Percentiles rank a stretch among this genome's conserved stretches.
Evolutionary conservation across 2,329 filamentous ascomycete genomes (phyloP).

Genomic region (Cladosporium sp.): DNA sequence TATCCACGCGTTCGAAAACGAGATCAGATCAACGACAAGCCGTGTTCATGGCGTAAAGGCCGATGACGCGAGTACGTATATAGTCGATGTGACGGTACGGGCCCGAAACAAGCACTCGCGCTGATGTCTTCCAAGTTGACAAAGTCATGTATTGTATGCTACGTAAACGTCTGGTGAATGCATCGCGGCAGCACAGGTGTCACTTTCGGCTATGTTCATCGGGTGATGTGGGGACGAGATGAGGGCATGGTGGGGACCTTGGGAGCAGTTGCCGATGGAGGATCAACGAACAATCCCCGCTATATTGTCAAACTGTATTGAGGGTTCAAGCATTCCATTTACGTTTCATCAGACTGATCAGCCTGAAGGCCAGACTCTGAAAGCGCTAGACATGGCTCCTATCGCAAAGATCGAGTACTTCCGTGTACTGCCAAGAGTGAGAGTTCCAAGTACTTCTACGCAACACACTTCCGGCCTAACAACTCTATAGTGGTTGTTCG

Average conservation of each 20-base stretch:
- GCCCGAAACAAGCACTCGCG: not conserved
- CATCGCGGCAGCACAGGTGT: not conserved
- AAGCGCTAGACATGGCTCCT: slow-evolving; percentile 53
- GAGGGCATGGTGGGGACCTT: not conserved
- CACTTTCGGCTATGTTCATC: not conserved
- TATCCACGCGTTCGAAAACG: not conserved
- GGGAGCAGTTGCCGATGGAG: not conserved
- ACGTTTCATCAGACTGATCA: not conserved
- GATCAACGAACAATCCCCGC: not conserved
- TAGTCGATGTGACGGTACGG: not conserved
- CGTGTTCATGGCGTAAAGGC: not conserved
- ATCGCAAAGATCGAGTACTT: slow-evolving; percentile 71
- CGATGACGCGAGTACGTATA: not conserved
- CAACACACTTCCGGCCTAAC: not conserved
- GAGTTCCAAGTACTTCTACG: not conserved
- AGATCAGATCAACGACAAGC: not conserved
- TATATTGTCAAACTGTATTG: not conserved
- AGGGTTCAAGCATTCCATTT: not conserved
- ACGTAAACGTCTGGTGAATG: not conserved
- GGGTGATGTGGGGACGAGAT: not conserved
- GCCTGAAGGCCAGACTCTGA: not conserved
- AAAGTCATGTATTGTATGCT: not conserved
- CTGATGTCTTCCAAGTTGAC: not conserved
- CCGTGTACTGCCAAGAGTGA: slow-evolving; percentile 63
- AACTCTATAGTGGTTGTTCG: slow-evolving; percentile 63